A percentile compares a stretch with the other conserved stretches of the same genome.
These are phyloP conservation scores for Saccharomycopsis amapae DNA, from an alignment of 805 yeast species.

Conservation along the genomic window DNA sequence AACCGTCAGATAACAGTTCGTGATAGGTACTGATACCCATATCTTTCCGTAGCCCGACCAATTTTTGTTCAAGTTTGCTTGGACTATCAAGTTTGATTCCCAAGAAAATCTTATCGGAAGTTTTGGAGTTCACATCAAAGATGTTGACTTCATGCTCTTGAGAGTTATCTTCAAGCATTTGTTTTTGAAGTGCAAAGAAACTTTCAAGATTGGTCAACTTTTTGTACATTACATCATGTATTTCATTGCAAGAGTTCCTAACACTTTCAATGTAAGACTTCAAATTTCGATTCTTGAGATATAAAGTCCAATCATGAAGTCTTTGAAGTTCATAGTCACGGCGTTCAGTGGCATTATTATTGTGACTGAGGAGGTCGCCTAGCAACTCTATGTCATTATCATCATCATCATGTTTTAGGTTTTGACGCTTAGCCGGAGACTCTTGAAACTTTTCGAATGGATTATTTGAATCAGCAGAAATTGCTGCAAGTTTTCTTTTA, in stretches of 20 bases:
- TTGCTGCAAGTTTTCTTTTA: background rate
- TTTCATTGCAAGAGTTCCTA: slow-evolving; percentile 1
- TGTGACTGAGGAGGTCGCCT: background rate
- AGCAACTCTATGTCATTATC: background rate
- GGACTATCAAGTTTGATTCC: too few relatives aligned
- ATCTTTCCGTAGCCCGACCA: too few relatives aligned
- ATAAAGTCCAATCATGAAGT: slow-evolving; percentile 2
- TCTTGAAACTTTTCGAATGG: too few relatives aligned
- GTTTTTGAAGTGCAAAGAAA: slow-evolving; percentile 15
- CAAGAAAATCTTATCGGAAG: too few relatives aligned
- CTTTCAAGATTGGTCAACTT: slow-evolving; percentile 19
- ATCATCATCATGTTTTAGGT: background rate
- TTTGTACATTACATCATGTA: slow-evolving; percentile 1
- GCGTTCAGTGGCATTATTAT: too few relatives aligned
- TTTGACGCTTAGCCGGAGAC: too few relatives aligned
- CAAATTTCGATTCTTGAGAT: slow-evolving; percentile 4
- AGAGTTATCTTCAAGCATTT: background rate
- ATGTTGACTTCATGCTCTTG: background rate
- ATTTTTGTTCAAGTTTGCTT: too few relatives aligned
- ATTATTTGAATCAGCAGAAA: too few relatives aligned
- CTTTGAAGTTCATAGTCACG: slow-evolving; percentile 16
- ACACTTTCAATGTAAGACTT: slow-evolving; percentile 4
- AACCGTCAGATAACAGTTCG: too few relatives aligned
- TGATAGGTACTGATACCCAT: too few relatives aligned
- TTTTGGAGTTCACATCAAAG: background rate